Evolutionary conservation across 352 stramenopile genomes (phyloP), one percentile per base, ranked within the genome.

Genomic region (Pythium brachiatum): DNA sequence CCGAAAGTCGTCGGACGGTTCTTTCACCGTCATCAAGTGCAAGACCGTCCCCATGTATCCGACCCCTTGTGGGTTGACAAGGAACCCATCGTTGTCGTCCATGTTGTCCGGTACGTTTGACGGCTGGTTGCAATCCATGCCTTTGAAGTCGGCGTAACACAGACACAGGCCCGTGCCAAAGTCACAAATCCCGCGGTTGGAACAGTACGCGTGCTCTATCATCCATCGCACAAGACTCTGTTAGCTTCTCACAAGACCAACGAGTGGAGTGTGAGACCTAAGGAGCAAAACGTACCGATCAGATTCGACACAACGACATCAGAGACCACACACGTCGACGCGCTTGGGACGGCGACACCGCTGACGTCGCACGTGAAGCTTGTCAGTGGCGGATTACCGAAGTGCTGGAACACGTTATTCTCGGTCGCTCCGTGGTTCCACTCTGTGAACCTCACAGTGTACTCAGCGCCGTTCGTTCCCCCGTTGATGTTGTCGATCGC

Each of bases 321-420:
- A 11, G 74, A 81, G 38, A 97, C 83, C 18, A 65, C 72, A 60
- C 88, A 97, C 1, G 75, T 83, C 18, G 79, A 72, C 8, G 63
- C 68, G 51, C 71, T 89, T 2, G 62, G 57, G 32, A 70, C 79
- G 12, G 57, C 78, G 4, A 92, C 69, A 52, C 70, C 38, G 34
- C 70, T 85, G 13, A 89, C 68, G 55, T 95, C 81, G 60, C 89
- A 97, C 18, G 72, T 85, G 54, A 96, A 97, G 25, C 73, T 76
- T 16, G 68, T 73, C 26, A 95, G 60, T 21, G 79, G 65, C 3
- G 88, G 84, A 43, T 94, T 94, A 9, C 89, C 89, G 23, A 68
- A 71, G 64, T 97, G 86, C 27, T 68, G 72, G 47, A 94, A 83
- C 8, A 96, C 57, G 52, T 96, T 95, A 66, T 96, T 96, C 46